Evolutionary conservation across 257 asterid species (phyloP), one percentile per base, ranked within the genome.

Genomic region (Plantago ovata): DNA sequence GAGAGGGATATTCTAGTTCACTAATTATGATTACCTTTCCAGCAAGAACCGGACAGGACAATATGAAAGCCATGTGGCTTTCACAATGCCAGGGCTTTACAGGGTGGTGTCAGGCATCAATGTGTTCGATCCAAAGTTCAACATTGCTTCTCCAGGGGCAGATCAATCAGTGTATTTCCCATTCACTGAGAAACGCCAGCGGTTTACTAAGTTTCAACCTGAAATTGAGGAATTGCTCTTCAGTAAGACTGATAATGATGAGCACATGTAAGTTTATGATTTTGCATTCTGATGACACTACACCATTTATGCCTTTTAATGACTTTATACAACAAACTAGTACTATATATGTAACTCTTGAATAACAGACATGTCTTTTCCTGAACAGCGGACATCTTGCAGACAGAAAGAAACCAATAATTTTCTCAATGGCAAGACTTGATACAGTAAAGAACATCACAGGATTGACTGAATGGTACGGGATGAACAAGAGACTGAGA

Each of bases 361-460:
- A 28, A 28, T 28, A 28, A 0, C 4, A 28, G 36, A 0, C 7
- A 28, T 28, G 36, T 8, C 7, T 28, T 28, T 1, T 28, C 36
- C 7, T 28, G 53, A 32, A 62, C 87, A 88, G 95, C 43, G 97
- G 95, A 52, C 78, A 70, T 67, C 83, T 89, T 9, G 75, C 83
- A 54, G 95, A 86, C 56, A 62, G 59, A 66, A 86, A 67, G 76
- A 86, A 79, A 72, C 95, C 95, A 32, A 80, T 86, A 14, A 82
- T 86, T 62, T 89, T 86, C 65, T 81, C 97, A 60, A 89, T 89
- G 94, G 93, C 97, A 56, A 80, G 95, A 62, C 84, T 86, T 12
- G 97, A 89, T 49, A 69, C 50, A 32, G 95, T 89, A 68, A 89
- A 89, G 80, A 89, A 89, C 60, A 73, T 85, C 0, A 70, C 94